Percentiles rank a stretch among this genome's conserved stretches.
Evolutionary conservation across 495 filamentous ascomycete genomes (phyloP).

Genomic region (Hapsidospora chrysogenum): DNA sequence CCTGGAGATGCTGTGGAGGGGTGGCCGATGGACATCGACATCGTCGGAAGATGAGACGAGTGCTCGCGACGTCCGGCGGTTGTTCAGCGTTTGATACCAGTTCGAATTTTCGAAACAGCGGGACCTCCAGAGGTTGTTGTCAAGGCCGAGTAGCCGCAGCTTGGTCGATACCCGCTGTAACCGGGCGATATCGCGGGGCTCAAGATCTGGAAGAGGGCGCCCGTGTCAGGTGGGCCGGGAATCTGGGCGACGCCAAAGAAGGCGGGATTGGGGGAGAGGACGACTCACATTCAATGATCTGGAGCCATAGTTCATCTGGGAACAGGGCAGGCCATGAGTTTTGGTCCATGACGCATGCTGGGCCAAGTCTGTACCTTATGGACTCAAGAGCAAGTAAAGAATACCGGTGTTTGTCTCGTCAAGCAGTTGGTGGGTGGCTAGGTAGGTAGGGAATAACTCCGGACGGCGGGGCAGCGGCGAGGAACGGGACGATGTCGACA

Average conservation of each 20-base stretch:
- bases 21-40: slow-evolving; percentile 8
- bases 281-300: slow-evolving; percentile 55
- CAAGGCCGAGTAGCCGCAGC: slow-evolving; percentile 52
- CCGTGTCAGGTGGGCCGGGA: slow-evolving; percentile 1
- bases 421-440: no score
- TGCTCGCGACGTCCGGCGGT: slow-evolving; percentile 5
- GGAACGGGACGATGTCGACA: no score
- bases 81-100: slow-evolving; percentile 30
- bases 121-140: slow-evolving; percentile 59
- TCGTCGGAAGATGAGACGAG: slow-evolving; percentile 4
- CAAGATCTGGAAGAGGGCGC: slow-evolving; percentile 37
- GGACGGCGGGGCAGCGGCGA: no score
- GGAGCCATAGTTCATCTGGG: slow-evolving; percentile 61
- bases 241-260: neutral
- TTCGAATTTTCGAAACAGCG: slow-evolving; percentile 57
- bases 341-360: no score
- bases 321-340: no score
- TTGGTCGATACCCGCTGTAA: slow-evolving; percentile 56
- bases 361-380: no score
- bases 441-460: no score
- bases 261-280: slow-evolving; percentile 1
- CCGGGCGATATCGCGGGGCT: slow-evolving; percentile 46
- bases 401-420: no score
- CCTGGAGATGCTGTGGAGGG: no score
- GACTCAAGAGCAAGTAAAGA: no score